Evolutionary conservation across 345 rosid species (phyloP).

Genomic region (Corymbia maculata): DNA sequence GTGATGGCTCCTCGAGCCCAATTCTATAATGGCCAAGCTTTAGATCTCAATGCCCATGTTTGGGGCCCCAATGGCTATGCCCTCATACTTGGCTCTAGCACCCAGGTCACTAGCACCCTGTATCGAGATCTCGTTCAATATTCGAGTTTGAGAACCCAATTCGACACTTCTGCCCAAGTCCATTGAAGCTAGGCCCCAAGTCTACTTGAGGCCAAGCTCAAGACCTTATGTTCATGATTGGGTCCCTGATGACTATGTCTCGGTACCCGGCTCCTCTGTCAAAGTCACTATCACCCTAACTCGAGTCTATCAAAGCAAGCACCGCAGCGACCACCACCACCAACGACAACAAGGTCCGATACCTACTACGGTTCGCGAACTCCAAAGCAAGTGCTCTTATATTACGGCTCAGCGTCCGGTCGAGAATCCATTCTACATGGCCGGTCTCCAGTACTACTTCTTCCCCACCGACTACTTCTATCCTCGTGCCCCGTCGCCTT

Average conservation of each 20-base stretch:
- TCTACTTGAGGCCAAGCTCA: neutral
- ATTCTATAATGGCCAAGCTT: neutral
- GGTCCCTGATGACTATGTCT: neutral
- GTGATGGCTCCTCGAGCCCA: too few species aligned
- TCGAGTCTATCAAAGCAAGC: neutral
- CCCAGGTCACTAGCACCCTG: neutral
- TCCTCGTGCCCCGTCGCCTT: neutral
- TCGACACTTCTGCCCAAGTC: neutral
- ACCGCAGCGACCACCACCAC: neutral
- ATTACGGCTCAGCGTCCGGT: neutral
- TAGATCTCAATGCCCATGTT: neutral
- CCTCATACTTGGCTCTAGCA: neutral
- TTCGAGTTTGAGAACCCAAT: too few species aligned
- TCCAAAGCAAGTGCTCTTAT: neutral
- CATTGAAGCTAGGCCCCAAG: too few species aligned
- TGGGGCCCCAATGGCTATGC: neutral
- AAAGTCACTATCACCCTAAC: accelerated
- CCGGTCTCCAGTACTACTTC: constrained; percentile 9
- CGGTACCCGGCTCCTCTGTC: neutral
- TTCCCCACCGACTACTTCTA: constrained; percentile 13
- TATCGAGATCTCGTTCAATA: too few species aligned
- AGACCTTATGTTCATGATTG: neutral
- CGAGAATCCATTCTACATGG: neutral
- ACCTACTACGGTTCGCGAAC: neutral
- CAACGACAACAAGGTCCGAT: neutral